Base-by-base conservation (phyloP, 352 stramenopile species). In the Phytophthora citricola region DNA sequence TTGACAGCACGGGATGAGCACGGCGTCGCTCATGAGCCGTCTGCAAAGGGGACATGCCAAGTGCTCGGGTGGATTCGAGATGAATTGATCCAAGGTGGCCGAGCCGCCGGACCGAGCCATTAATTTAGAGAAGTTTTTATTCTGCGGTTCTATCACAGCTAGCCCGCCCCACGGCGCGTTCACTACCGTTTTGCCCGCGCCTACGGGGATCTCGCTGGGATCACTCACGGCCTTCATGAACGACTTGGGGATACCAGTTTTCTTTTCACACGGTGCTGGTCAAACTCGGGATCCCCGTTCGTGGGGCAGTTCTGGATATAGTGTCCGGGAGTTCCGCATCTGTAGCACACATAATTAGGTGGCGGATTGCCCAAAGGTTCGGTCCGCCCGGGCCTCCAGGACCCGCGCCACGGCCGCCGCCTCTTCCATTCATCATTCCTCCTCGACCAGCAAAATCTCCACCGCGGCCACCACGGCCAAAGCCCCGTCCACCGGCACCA, bases 101-200 rank as follows among this genome's bases (percentile, higher is more conserved):
- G 85, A 93, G 75, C 88, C 86, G 83, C 88, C 88, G 65, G 86
- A 94, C 66, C 86, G 87, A 63, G 83, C 83, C 80, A 95, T 92
- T 89, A 93, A 90, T 92, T 95, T 95, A 89, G 82, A 89, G 80
- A 95, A 95, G 69, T 94, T 92, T 80, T 93, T 91, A 89, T 91
- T 94, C 82, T 94, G 86, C 60, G 86, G 78, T 87, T 92, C 86
- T 89, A 95, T 92, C 68, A 95, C 87, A 83, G 88, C 88, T 89
- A 95, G 75, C 48, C 88, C 88, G 62, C 88, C 88, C 75, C 85
- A 89, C 36, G 86, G 88, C 52, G 84, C 86, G 63, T 92, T 95
- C 55, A 95, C 88, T 76, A 95, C 86, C 66, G 88, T 95, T 75
- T 93, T 93, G 52, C 88, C 88, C 52, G 78, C 78, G 45, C 85